Evolutionary conservation across 2,329 filamentous ascomycete genomes (phyloP).

Genomic region (Trichothecium sympodiale): DNA sequence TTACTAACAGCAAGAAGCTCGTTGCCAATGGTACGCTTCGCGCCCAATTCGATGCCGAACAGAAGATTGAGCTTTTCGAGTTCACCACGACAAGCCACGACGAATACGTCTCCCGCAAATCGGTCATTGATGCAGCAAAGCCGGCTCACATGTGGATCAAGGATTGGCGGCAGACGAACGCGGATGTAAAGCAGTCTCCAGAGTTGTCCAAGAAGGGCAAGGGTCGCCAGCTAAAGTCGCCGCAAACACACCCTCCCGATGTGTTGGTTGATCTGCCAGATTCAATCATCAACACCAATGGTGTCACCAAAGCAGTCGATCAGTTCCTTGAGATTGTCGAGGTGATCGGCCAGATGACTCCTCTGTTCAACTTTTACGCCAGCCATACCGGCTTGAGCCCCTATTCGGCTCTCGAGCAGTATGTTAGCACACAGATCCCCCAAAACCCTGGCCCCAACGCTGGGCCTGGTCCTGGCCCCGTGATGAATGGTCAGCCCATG

Average conservation of each 20-base stretch:
- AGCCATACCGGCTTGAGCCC: conserved; percentile 42
- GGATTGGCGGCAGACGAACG: conserved; percentile 51
- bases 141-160: conserved; percentile 55
- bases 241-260: conserved; percentile 46
- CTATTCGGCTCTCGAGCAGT: conserved; percentile 49
- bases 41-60: conserved; percentile 66
- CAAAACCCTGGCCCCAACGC: neutral
- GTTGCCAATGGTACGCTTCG: conserved; percentile 67
- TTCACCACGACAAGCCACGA: conserved; percentile 68
- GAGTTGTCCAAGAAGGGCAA: conserved; percentile 61
- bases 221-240: conserved; percentile 46
- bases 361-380: conserved; percentile 48
- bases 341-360: conserved; percentile 56
- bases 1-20: conserved; percentile 38
- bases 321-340: conserved; percentile 59
- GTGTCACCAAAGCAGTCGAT: conserved; percentile 49
- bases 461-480: conserved; percentile 15
- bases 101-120: conserved; percentile 68
- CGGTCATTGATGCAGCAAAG: conserved; percentile 49
- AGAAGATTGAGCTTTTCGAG: conserved; percentile 77
- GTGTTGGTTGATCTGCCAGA: conserved; percentile 45
- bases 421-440: conserved; percentile 38
- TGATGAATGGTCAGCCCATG: conserved; percentile 38
- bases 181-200: conserved; percentile 47
- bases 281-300: conserved; percentile 46